Evolutionary conservation across 225 moss, liverwort and hornwort genomes (phyloP), one percentile per base, ranked within the genome.

Genomic region (Sphagnum tenellum): DNA sequence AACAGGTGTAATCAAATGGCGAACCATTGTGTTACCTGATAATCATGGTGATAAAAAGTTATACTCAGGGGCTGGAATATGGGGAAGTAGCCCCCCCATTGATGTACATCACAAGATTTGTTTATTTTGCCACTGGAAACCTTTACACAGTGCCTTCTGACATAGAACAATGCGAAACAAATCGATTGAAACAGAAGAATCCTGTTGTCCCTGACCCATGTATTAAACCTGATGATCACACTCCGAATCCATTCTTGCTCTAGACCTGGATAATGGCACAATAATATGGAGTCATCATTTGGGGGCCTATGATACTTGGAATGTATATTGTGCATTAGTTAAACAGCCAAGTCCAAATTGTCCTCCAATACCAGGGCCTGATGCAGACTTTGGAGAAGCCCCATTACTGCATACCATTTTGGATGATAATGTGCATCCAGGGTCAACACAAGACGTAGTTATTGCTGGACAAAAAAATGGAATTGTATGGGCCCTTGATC

Each of bases 341-440:
- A 29, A 29, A 29, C 62, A 73, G 8, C 13, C 52, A 2, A 29
- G 29, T 29, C 69, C 53, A 2, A 64, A 66, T 12, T 81, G 77
- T 50, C 77, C 77, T 3, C 8, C 7, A 0, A 61, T 48, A 44
- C 63, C 71, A 1, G 80, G 76, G 7, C 5, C 55, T 48, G 80
- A 81, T 50, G 73, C 61, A 12, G 74, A 81, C 57, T 81, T 77
- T 10, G 77, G 80, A 9, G 70, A 77, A 63, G 69, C 64, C 48
- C 74, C 77, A 0, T 65, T 81, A 71, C 48, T 81, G 58, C 61
- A 73, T 12, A 66, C 73, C 2, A 55, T 76, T 59, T 1, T 29
- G 29, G 29, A 29, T 29, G 29, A 29, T 29, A 29, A 29, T 29
- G 29, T 29, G 29, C 29, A 29, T 29, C 29, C 29, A 8, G 55